Percentiles rank a stretch among this genome's conserved stretches.
Conservation (phyloP, 306 rosid species). For the Malus asiatica region DNA sequence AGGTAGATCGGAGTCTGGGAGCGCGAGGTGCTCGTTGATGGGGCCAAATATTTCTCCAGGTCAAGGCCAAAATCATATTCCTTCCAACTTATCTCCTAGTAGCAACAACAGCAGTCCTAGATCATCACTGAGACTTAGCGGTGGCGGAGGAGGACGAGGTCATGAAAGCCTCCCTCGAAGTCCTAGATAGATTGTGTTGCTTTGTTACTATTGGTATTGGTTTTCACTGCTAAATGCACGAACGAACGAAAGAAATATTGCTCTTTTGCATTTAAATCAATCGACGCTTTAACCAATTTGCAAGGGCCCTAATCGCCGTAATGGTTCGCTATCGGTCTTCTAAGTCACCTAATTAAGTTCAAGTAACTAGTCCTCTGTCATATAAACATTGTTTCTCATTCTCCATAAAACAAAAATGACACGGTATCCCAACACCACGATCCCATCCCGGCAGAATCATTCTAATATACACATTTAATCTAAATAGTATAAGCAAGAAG, state of each 20-base stretch:
- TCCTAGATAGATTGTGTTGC: neutral
- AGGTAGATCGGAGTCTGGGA: neutral
- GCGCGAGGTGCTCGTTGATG: neutral
- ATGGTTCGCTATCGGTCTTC: neutral
- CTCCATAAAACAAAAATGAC: neutral
- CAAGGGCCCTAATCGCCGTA: neutral
- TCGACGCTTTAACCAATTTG: neutral
- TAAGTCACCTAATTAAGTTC: neutral
- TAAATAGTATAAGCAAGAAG: neutral
- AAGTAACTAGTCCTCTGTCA: neutral
- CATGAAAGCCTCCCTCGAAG: neutral
- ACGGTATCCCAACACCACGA: neutral
- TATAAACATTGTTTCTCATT: neutral
- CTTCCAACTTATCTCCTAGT: neutral
- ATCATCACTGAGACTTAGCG: neutral
- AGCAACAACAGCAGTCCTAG: neutral
- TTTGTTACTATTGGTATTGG: neutral
- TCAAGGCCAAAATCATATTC: neutral
- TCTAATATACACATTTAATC: conserved; percentile 9
- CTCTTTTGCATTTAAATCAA: too few species aligned
- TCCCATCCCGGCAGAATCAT: neutral
- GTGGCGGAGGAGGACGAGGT: neutral
- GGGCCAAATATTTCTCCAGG: neutral
- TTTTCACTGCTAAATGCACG: neutral
- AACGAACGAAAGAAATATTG: too few species aligned